phyloP scores from a whole-genome alignment of 495 filamentous ascomycete genomes.

The Extremus antarcticus region DNA sequence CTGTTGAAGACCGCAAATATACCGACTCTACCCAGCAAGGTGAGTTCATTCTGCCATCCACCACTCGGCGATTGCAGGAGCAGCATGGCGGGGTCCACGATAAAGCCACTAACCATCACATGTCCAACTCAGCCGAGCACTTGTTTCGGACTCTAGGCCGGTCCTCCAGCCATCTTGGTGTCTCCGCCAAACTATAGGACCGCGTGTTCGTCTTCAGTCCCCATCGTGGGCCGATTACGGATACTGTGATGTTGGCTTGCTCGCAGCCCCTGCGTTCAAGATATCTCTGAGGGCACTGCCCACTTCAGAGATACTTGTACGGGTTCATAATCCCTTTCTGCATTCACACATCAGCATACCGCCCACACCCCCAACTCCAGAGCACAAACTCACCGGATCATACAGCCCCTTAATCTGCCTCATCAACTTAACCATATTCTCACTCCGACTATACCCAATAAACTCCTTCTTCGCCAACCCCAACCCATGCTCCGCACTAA shows the following conservation, averaged over 20 bases:
- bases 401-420: constrained; percentile 83
- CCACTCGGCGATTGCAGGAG: too few species aligned
- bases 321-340: constrained; percentile 91
- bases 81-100: background rate
- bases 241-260: too few species aligned
- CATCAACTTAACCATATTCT: constrained; percentile 81
- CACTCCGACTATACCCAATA: constrained; percentile 82
- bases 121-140: background rate
- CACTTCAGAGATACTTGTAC: constrained; percentile 72
- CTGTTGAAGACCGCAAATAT: too few species aligned
- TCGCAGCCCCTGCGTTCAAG: background rate
- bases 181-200: background rate
- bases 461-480: constrained; percentile 90
- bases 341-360: background rate
- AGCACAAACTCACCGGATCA: constrained; percentile 48
- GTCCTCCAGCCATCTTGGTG: background rate
- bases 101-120: background rate
- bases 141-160: background rate
- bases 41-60: too few species aligned
- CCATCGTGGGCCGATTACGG: too few species aligned
- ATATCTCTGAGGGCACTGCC: background rate
- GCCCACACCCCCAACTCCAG: background rate
- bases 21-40: too few species aligned
- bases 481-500: constrained; percentile 91
- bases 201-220: too few species aligned